Percentiles rank a stretch among this genome's conserved stretches.
phyloP scores from a whole-genome alignment of 768 basidiomycete species.

The Tubosaeta brunneosetosa region DNA sequence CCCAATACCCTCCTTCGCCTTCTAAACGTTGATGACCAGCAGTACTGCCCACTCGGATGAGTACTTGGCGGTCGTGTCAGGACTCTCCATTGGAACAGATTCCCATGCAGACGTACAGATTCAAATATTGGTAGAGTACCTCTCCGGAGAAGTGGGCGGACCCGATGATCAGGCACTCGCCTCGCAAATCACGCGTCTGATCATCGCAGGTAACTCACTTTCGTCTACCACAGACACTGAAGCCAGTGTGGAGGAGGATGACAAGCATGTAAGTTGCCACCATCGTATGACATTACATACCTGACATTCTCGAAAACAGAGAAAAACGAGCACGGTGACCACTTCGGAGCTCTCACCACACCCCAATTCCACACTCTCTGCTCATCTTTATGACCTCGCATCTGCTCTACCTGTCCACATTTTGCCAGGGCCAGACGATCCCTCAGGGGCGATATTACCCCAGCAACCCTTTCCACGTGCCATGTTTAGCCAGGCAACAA shows the following conservation, averaged over 20 bases:
- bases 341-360: constrained; percentile 59
- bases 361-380: constrained; percentile 66
- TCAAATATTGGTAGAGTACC: constrained; percentile 86
- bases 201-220: constrained; percentile 89
- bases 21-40: constrained; percentile 9
- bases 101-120: constrained; percentile 64
- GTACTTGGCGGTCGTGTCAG: constrained; percentile 85
- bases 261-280: constrained; percentile 50
- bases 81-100: constrained; percentile 69
- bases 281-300: background rate
- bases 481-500: constrained; percentile 70
- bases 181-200: constrained; percentile 73
- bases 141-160: constrained; percentile 80
- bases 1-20: background rate
- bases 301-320: constrained; percentile 37
- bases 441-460: constrained; percentile 83
- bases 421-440: constrained; percentile 84
- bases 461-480: constrained; percentile 91
- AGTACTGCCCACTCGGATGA: constrained; percentile 41
- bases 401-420: constrained; percentile 80
- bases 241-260: constrained; percentile 37
- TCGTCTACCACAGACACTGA: constrained; percentile 40
- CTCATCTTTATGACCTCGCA: constrained; percentile 69
- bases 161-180: constrained; percentile 58
- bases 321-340: constrained; percentile 59